Base-by-base conservation (phyloP, 2,329 filamentous ascomycete species). In the Corynespora cassiicola region DNA sequence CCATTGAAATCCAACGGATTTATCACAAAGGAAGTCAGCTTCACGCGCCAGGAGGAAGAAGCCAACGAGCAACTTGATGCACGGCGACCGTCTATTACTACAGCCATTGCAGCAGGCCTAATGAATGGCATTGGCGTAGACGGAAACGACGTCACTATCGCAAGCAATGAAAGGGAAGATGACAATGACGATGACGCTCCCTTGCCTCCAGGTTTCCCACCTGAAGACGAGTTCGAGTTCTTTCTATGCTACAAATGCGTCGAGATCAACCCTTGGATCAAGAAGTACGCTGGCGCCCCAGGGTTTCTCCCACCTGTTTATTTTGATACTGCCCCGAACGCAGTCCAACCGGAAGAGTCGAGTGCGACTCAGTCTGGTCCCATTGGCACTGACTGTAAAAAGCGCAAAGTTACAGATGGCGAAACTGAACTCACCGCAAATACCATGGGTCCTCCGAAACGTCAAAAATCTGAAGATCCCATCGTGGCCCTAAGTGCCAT, bases 241-340 rank as follows among this genome's bases (percentile, higher is more conserved):
- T 87, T 97, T 58, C 79, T 99, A 23, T 99, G 94, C 74, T 96
- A 94, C 75, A 95, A 95, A 63, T 99, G 94, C 56, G 80, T 95
- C 10, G 84, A 91, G 25, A 82, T 90, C 1, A 82, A 90, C 54
- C 88, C 90, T 0, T 99, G 94, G 94, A 86, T 97, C 66, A 95
- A 92, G 72, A 77, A 78, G 48, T 97, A 97, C 63, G 90, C 88
- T 5, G 86, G 87, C 2, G 81, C 87, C 0, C 63, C 81, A 1
- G 90, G 91, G 0, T 97, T 99, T 58, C 74, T 97, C 0, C 76
- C 82, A 1, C 80, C 91, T 1, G 80, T 96, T 0, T 85, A 84
- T 51, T 68, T 69, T 44, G 54, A 71, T 20, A 54, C 53, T n/a
- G 39, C 43, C 3, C 32, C 59, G 15, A 58, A 60, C 11, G 22